Percentiles rank a stretch among this genome's conserved stretches.
These are phyloP conservation scores for Penicillium sumatraense DNA, from an alignment of 2,329 filamentous ascomycete genomes.

Conservation along the genomic window DNA sequence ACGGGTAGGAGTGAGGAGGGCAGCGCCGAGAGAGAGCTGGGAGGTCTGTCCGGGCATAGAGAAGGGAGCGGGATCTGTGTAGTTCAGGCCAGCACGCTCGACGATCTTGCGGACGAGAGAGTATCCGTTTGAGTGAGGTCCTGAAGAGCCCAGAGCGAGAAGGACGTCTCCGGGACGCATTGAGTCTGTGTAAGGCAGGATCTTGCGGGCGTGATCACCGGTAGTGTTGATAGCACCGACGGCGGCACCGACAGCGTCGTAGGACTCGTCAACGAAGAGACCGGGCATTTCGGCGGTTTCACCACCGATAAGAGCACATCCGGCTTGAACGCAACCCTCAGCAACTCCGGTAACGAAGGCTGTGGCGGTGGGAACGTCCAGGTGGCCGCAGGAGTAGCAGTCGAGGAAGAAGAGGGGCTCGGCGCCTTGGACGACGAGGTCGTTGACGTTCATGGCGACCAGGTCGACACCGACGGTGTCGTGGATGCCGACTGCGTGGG, in stretches of 20 bases:
- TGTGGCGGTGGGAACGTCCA: conserved; percentile 76
- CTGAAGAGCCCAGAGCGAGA: conserved; percentile 81
- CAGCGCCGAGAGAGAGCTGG: conserved; percentile 64
- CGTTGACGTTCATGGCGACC: conserved; percentile 99
- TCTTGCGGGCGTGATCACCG: conserved; percentile 59
- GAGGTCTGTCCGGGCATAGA: conserved; percentile 69
- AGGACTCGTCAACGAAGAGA: conserved; percentile 85
- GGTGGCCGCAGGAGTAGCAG: conserved; percentile 92
- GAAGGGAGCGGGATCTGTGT: conserved; percentile 79
- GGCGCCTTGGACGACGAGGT: conserved; percentile 93
- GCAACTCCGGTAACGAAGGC: conserved; percentile 92
- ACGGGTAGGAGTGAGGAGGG: conserved; percentile 83
- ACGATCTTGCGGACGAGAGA: conserved; percentile 93
- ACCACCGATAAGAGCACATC: conserved; percentile 90
- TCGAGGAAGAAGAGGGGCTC: conserved; percentile 96
- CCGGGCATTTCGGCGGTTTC: conserved; percentile 99
- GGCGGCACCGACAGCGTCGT: conserved; percentile 89
- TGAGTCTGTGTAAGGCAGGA: conserved; percentile 74
- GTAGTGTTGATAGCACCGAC: conserved; percentile 74
- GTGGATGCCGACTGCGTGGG: conserved; percentile 86
- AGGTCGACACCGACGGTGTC: conserved; percentile 95
- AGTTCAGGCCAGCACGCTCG: conserved; percentile 71
- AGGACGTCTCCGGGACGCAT: conserved; percentile 87
- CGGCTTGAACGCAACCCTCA: conserved; percentile 79
- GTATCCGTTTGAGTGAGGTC: conserved; percentile 96